These are phyloP conservation scores for Fusarium sarcochroum DNA, from an alignment of 2,329 filamentous ascomycete genomes.

Conservation along the genomic window DNA sequence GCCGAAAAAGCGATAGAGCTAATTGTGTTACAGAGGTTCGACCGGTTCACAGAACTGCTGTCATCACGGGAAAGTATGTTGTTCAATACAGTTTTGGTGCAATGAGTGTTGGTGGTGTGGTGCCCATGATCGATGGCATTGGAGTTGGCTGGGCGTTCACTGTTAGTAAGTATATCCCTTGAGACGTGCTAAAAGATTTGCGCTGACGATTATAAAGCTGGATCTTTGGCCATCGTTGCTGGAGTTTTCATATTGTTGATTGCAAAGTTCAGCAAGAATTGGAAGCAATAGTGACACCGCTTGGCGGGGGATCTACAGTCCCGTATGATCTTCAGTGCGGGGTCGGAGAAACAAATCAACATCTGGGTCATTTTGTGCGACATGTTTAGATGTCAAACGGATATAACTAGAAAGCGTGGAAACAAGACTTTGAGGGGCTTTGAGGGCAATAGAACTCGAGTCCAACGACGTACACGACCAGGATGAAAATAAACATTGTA, in stretches of 20 bases:
- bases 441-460: neutral
- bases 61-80: slow-evolving; percentile 48
- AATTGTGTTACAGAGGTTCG: slow-evolving; percentile 32
- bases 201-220: slow-evolving; percentile 23
- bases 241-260: slow-evolving; percentile 39
- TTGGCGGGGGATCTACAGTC: too few species aligned
- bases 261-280: slow-evolving; percentile 38
- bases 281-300: slow-evolving; percentile 21
- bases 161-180: slow-evolving; percentile 29
- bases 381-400: neutral
- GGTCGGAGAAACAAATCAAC: neutral
- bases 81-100: slow-evolving; percentile 47
- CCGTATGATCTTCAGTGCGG: too few species aligned
- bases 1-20: neutral
- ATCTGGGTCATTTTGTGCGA: neutral
- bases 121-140: slow-evolving; percentile 43
- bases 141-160: slow-evolving; percentile 48
- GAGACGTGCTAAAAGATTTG: accelerated
- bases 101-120: slow-evolving; percentile 45
- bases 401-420: neutral
- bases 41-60: slow-evolving; percentile 43
- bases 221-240: slow-evolving; percentile 15
- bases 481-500: neutral
- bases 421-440: neutral
- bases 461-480: neutral